Conservation (phyloP, 2,329 filamentous ascomycete genomes). For the Tolypocladium amazonense region DNA sequence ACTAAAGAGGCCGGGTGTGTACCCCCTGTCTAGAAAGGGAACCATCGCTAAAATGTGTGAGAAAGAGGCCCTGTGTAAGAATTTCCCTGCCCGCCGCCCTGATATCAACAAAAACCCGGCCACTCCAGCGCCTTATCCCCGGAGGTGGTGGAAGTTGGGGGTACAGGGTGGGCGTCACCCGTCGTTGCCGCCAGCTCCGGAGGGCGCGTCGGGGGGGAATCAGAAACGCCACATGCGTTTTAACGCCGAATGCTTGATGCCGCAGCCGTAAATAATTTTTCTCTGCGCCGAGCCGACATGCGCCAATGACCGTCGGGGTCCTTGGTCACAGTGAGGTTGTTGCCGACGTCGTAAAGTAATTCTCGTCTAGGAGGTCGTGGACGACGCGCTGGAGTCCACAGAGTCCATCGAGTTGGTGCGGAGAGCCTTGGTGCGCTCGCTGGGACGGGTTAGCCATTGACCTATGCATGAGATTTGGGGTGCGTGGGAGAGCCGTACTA, state of each 20-base stretch:
- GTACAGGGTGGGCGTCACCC: neutral
- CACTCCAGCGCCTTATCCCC: neutral
- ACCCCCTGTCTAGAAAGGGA: neutral
- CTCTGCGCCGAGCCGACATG: neutral
- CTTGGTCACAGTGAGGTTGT: neutral
- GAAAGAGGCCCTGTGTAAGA: neutral
- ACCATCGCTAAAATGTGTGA: neutral
- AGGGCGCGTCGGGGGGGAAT: neutral
- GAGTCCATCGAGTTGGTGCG: conserved; percentile 26
- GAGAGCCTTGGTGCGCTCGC: conserved; percentile 28
- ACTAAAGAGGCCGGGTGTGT: neutral
- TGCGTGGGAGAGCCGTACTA: conserved; percentile 25
- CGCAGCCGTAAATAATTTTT: neutral
- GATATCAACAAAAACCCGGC: neutral
- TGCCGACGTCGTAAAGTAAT: neutral
- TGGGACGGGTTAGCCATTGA: conserved; percentile 6
- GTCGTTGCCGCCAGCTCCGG: neutral
- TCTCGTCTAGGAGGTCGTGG: conserved; percentile 3
- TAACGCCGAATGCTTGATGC: neutral
- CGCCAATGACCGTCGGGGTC: neutral
- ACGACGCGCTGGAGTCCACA: conserved; percentile 18
- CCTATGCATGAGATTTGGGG: neutral
- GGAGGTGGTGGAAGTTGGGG: neutral
- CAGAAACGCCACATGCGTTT: neutral
- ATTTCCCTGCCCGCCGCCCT: neutral